Evolutionary conservation across 306 rosid species (phyloP).

Genomic region (Lathyrus oleraceus): DNA sequence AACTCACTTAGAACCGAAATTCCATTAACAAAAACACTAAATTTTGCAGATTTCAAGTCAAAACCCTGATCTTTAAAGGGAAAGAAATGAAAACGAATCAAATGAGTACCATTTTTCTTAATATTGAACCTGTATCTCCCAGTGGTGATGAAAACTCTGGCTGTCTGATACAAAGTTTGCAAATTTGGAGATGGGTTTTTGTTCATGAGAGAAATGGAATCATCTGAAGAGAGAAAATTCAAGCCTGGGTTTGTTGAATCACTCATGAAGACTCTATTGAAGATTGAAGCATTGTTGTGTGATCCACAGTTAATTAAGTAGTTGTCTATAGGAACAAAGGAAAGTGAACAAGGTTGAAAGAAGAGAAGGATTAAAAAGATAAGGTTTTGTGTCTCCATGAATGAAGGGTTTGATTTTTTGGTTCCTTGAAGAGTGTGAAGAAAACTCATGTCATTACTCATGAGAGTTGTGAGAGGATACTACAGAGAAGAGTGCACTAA

Average conservation of each 20-base stretch:
- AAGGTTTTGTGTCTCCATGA: slow-evolving; percentile 50
- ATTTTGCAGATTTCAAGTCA: slow-evolving; percentile 62
- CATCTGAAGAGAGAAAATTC: slow-evolving; percentile 47
- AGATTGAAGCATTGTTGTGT: slow-evolving; percentile 51
- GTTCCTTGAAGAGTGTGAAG: slow-evolving; percentile 34
- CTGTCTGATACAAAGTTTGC: slow-evolving; percentile 57
- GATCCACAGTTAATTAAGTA: slow-evolving; percentile 86
- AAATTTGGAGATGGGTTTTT: slow-evolving; percentile 56
- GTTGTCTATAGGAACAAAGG: slow-evolving; percentile 70
- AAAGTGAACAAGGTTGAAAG: slow-evolving; percentile 44
- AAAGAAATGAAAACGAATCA: slow-evolving; percentile 84
- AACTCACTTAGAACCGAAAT: slow-evolving; percentile 38
- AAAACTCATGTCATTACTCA: slow-evolving; percentile 16
- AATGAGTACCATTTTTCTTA: slow-evolving; percentile 69
- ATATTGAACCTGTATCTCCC: slow-evolving; percentile 64
- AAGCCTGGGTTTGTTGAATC: slow-evolving; percentile 54
- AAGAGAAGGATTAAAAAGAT: slow-evolving; percentile 32
- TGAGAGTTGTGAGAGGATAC: slow-evolving; percentile 1
- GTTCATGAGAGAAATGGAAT: slow-evolving; percentile 53
- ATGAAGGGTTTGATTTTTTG: slow-evolving; percentile 33
- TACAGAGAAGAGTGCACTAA: background rate
- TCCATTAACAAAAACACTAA: slow-evolving; percentile 56
- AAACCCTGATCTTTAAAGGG: slow-evolving; percentile 64
- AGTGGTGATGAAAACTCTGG: slow-evolving; percentile 67
- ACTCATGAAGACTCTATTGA: slow-evolving; percentile 55